Conservation (phyloP, 2,329 filamentous ascomycete species). For the Teratosphaeria pseudoeucalypti region DNA sequence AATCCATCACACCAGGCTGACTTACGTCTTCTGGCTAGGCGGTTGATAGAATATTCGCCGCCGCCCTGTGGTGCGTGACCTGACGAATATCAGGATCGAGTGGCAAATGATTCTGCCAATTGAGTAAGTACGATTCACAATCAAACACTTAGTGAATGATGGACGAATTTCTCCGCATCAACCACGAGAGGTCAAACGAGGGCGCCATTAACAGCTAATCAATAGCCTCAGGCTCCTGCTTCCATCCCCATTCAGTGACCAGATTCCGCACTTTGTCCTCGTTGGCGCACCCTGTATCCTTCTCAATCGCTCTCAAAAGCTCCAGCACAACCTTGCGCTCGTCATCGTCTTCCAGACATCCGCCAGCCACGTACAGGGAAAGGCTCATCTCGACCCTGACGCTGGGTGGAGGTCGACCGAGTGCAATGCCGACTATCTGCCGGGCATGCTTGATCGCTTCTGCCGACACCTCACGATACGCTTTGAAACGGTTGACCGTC, state of each 20-base stretch:
- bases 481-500: constrained; percentile 41
- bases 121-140: too few relatives aligned
- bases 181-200: neutral
- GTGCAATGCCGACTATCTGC: constrained; percentile 51
- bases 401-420: constrained; percentile 44
- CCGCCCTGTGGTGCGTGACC: too few relatives aligned
- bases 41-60: too few relatives aligned
- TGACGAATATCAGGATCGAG: too few relatives aligned
- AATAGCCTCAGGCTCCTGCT: constrained; percentile 6
- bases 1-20: too few relatives aligned
- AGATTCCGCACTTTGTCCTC: constrained; percentile 48
- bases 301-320: constrained; percentile 51
- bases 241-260: constrained; percentile 35
- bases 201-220: neutral
- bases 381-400: constrained; percentile 49
- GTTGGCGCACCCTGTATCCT: constrained; percentile 53
- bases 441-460: constrained; percentile 47
- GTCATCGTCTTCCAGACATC: constrained; percentile 45
- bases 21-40: too few relatives aligned
- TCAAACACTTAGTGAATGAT: too few relatives aligned
- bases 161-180: neutral
- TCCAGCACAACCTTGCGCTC: constrained; percentile 48
- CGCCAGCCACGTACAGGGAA: constrained; percentile 50
- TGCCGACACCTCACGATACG: constrained; percentile 45
- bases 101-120: too few relatives aligned